Conservation (phyloP, 2,329 filamentous ascomycete genomes). For the Leptographium wingfieldii region DNA sequence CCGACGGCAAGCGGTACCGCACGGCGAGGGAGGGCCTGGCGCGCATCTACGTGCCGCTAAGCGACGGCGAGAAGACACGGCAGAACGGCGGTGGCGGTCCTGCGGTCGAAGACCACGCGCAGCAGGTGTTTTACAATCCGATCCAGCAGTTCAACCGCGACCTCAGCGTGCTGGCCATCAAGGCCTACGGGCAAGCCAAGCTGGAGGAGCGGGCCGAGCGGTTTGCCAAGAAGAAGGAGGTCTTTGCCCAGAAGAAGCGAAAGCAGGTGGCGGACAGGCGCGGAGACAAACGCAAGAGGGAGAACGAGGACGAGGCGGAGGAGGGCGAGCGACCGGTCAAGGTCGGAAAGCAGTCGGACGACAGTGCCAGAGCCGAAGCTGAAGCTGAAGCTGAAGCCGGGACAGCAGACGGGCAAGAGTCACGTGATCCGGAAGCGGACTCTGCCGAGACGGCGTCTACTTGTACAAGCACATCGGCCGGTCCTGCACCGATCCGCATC, state of each 20-base stretch:
- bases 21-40: slow-evolving; percentile 43
- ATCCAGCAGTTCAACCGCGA: slow-evolving; percentile 99
- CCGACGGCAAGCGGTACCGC: slow-evolving; percentile 35
- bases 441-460: slow-evolving; percentile 14
- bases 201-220: slow-evolving; percentile 36
- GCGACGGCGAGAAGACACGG: slow-evolving; percentile 19
- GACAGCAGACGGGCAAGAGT: background rate
- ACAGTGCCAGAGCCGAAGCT: background rate
- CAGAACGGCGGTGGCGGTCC: slow-evolving; percentile 20
- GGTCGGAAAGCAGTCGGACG: slow-evolving; percentile 14
- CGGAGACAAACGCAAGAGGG: slow-evolving; percentile 26
- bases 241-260: slow-evolving; percentile 27
- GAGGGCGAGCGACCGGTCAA: slow-evolving; percentile 14
- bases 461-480: background rate
- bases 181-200: slow-evolving; percentile 65
- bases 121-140: slow-evolving; percentile 95
- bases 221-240: slow-evolving; percentile 43
- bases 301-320: slow-evolving; percentile 18
- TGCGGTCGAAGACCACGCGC: slow-evolving; percentile 45
- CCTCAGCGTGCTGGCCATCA: slow-evolving; percentile 82
- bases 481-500: slow-evolving; percentile 53
- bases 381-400: background rate
- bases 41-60: slow-evolving; percentile 40
- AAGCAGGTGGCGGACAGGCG: slow-evolving; percentile 15
- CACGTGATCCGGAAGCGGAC: too few relatives aligned